These are phyloP conservation scores for Mucor lusitanicus DNA, from an alignment of 371 early-diverging fungal genomes.

Conservation along the genomic window DNA sequence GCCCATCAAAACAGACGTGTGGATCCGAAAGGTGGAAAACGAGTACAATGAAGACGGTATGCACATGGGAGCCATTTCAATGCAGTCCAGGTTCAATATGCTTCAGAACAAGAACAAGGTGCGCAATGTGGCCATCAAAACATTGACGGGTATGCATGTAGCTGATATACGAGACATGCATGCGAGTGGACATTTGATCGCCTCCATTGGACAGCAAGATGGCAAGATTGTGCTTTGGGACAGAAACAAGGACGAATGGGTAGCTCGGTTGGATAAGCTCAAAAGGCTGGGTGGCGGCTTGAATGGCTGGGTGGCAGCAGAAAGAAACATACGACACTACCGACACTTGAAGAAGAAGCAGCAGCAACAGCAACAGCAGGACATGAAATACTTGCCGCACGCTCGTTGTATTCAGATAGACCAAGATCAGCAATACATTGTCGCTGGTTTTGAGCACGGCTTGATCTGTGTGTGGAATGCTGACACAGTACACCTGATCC, in stretches of 20 bases:
- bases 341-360: too few relatives aligned
- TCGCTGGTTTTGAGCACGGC: slow-evolving; percentile 42
- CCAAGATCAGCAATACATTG: slow-evolving; percentile 29
- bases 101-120: slow-evolving; percentile 20
- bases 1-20: background rate
- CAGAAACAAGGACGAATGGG: slow-evolving; percentile 23
- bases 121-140: slow-evolving; percentile 29
- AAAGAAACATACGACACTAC: background rate
- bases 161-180: slow-evolving; percentile 31
- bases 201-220: slow-evolving; percentile 30
- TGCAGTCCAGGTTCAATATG: slow-evolving; percentile 32
- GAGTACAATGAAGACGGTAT: slow-evolving; percentile 36
- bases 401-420: slow-evolving; percentile 35
- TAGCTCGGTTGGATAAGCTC: slow-evolving; percentile 36
- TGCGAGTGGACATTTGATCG: slow-evolving; percentile 23
- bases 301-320: slow-evolving; percentile 15
- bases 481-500: slow-evolving; percentile 17
- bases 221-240: slow-evolving; percentile 41
- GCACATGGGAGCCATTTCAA: slow-evolving; percentile 42
- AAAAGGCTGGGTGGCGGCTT: slow-evolving; percentile 7
- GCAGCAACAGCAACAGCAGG: background rate
- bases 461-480: slow-evolving; percentile 36
- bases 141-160: slow-evolving; percentile 34
- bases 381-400: background rate
- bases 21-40: slow-evolving; percentile 1